Percentiles rank a stretch among this genome's conserved stretches.
Conservation (phyloP, 2,329 filamentous ascomycete genomes). For the Diaporthe longicolla region DNA sequence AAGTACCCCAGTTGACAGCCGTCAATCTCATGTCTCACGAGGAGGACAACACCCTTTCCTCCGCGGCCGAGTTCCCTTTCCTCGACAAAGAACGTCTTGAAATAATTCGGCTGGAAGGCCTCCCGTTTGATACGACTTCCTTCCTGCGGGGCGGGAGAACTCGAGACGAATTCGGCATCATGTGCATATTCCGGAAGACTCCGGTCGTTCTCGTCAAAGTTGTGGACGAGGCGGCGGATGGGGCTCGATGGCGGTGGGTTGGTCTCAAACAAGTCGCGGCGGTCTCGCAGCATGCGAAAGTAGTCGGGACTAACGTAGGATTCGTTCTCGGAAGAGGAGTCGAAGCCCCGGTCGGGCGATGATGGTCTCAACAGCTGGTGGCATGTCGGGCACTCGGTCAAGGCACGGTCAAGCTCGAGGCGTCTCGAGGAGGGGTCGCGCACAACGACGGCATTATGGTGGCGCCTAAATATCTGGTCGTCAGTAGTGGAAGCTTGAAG, state of each 20-base stretch:
- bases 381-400: constrained; percentile 91
- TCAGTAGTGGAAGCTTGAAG: neutral
- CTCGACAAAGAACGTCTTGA: constrained; percentile 92
- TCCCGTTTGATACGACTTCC: constrained; percentile 83
- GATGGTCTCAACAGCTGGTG: constrained; percentile 75
- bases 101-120: constrained; percentile 94
- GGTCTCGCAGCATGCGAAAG: constrained; percentile 88
- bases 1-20: constrained; percentile 90
- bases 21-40: constrained; percentile 95
- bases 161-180: constrained; percentile 67
- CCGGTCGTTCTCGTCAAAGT: constrained; percentile 53
- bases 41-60: constrained; percentile 92
- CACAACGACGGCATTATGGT: constrained; percentile 92
- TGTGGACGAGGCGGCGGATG: constrained; percentile 67
- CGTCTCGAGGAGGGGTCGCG: constrained; percentile 88
- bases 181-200: constrained; percentile 48
- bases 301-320: constrained; percentile 92
- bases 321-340: constrained; percentile 61
- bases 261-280: constrained; percentile 60
- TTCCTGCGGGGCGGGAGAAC: constrained; percentile 62
- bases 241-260: constrained; percentile 65
- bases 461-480: constrained; percentile 72
- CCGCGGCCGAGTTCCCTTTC: constrained; percentile 89
- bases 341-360: constrained; percentile 66
- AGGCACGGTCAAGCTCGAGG: constrained; percentile 79